phyloP scores from a whole-genome alignment of 345 rosid genomes.

The Dipteronia dyeriana region DNA sequence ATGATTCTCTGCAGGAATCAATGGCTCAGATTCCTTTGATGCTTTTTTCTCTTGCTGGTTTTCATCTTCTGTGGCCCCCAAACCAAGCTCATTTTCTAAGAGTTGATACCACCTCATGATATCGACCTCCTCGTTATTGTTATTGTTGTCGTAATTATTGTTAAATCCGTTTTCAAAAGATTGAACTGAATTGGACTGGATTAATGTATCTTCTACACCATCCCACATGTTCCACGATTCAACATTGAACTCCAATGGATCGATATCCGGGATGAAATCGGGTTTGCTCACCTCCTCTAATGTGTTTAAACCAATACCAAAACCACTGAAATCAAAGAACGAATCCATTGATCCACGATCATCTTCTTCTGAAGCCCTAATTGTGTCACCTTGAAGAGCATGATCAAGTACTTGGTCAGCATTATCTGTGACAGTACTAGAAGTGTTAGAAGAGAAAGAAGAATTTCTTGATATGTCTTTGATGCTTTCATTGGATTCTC shows the following conservation, averaged over 20 bases:
- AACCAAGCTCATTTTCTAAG: conserved; percentile 68
- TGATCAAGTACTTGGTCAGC: conserved; percentile 21
- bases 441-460: conserved; percentile 38
- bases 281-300: conserved; percentile 72
- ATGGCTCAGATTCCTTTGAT: background rate
- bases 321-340: conserved; percentile 11
- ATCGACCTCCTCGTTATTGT: conserved; percentile 37
- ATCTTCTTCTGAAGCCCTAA: conserved; percentile 11
- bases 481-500: background rate
- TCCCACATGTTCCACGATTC: conserved; percentile 82
- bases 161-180: background rate
- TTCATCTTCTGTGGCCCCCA: conserved; percentile 37
- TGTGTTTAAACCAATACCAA: conserved; percentile 5
- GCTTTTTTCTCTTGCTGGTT: conserved; percentile 17
- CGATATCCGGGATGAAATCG: conserved; percentile 15
- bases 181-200: conserved; percentile 25
- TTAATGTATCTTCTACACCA: conserved; percentile 31
- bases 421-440: conserved; percentile 22
- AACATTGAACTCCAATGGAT: conserved; percentile 52
- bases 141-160: conserved; percentile 16
- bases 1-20: background rate
- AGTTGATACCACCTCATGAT: conserved; percentile 54
- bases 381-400: background rate
- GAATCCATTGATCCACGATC: conserved; percentile 6
- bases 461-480: conserved; percentile 36